Evolutionary conservation across 2,329 filamentous ascomycete species (phyloP), one percentile per base, ranked within the genome.

Genomic region (Arthrobotrys sphaeroides): DNA sequence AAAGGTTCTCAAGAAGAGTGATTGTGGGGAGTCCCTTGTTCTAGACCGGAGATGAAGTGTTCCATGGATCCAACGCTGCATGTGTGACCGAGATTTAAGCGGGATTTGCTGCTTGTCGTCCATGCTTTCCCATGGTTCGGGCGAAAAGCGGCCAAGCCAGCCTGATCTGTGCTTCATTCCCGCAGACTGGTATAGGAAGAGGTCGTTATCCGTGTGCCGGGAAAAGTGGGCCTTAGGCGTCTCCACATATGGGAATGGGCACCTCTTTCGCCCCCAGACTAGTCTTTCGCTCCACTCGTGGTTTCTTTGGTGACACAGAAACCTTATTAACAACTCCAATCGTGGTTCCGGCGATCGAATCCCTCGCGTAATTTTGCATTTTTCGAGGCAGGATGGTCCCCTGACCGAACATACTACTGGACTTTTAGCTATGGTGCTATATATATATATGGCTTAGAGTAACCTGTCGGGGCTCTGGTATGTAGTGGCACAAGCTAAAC

Each of bases 311-410:
- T 43, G 47, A 22, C 31, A 57, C 49, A 40, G 26, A 67, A 57
- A 59, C 40, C 47, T 47, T 59, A 59, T 67, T 67, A 67, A 67
- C 43, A 67, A 67, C 16, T 47, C 49, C 26, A 57, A 40, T 49
- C 49, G 45, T 28, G 49, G 64, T 67, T 47, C 38, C 24, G 33
- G 22, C 31, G 31, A 45, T 57, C 36, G n/a, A 40, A 67, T 67
- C 40, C 64, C 64, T 67, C 64, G 64, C 38, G 38, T 57, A 67
- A 47, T n/a, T 36, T n/a, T 59, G 31, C 64, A 47, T 47, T 64
- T 26, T 51, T 59, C 24, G 31, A 53, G 47, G 24, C 26, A 31
- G 26, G 12, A 20, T 24, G 47, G 47, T n/a, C 33, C 47, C 47
- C 47, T 12, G 47, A 16, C 47, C n/a, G 16, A 53, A 53, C 26